These are phyloP conservation scores for Umbelopsis sp. DNA, from an alignment of 371 early-diverging fungal genomes.

Conservation along the genomic window DNA sequence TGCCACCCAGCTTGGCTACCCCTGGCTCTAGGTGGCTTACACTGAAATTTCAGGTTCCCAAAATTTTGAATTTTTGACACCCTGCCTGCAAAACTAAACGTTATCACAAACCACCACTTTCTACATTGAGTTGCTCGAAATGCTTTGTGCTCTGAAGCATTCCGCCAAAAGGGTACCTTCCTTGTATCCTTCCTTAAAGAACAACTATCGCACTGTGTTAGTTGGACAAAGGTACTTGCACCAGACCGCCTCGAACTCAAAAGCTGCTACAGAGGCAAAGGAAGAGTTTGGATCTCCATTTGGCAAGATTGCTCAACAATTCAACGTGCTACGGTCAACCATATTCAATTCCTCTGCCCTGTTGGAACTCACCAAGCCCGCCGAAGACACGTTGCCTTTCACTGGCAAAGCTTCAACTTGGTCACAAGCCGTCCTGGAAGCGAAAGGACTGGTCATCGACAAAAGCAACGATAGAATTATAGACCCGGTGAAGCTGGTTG, in stretches of 20 bases:
- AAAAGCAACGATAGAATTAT: conserved; percentile 46
- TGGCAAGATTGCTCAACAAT: conserved; percentile 35
- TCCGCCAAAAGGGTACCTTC: background rate
- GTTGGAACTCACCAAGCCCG: conserved; percentile 24
- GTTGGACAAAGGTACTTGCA: background rate
- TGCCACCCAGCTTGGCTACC: background rate
- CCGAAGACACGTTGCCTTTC: conserved; percentile 30
- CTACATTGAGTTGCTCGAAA: background rate
- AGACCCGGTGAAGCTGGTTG: conserved; percentile 68
- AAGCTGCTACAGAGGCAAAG: conserved; percentile 13
- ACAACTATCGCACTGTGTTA: background rate
- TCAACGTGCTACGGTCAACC: conserved; percentile 30
- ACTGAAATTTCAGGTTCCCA: conserved; percentile 16
- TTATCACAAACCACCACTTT: background rate
- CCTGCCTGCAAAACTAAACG: too few relatives aligned
- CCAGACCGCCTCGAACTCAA: conserved; percentile 7
- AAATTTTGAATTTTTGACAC: conserved; percentile 1
- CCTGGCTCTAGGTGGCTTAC: conserved; percentile 15
- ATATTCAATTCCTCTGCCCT: conserved; percentile 27
- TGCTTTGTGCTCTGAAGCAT: conserved; percentile 16
- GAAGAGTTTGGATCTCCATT: conserved; percentile 29
- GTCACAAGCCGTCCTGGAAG: conserved; percentile 59
- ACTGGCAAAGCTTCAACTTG: conserved; percentile 48
- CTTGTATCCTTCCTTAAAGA: background rate
- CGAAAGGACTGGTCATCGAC: conserved; percentile 49